These are phyloP conservation scores for Alternaria sp. DNA, from an alignment of 2,329 filamentous ascomycete species.

Conservation along the genomic window DNA sequence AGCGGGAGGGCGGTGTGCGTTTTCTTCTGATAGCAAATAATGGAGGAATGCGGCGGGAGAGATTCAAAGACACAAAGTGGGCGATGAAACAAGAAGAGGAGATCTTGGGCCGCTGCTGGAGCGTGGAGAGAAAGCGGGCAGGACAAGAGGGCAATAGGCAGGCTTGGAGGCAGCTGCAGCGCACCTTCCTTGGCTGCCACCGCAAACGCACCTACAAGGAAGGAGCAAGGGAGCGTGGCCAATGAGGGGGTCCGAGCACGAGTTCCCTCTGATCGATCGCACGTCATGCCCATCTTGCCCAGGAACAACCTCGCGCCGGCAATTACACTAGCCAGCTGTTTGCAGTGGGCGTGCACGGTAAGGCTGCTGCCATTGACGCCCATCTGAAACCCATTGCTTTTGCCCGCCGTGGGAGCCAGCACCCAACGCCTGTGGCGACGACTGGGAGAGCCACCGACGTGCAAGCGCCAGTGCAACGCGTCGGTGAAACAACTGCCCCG, in stretches of 20 bases:
- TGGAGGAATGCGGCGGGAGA: neutral
- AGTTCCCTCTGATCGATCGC: slow-evolving; percentile 24
- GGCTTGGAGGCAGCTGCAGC: slow-evolving; percentile 7
- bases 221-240: slow-evolving; percentile 29
- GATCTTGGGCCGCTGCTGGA: neutral
- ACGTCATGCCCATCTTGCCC: slow-evolving; percentile 23
- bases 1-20: slow-evolving; percentile 14
- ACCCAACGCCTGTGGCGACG: slow-evolving; percentile 6
- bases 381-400: slow-evolving; percentile 15
- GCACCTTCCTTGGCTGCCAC: slow-evolving; percentile 19
- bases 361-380: slow-evolving; percentile 22
- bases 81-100: neutral
- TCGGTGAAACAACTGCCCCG: slow-evolving; percentile 19
- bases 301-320: slow-evolving; percentile 27
- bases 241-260: slow-evolving; percentile 26
- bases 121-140: slow-evolving; percentile 6
- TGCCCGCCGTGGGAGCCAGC: neutral
- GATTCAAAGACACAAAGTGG: neutral
- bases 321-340: slow-evolving; percentile 31
- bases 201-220: slow-evolving; percentile 29
- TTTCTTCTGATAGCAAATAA: slow-evolving; percentile 4
- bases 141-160: neutral
- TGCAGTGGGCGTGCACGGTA: slow-evolving; percentile 16
- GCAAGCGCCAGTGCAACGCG: slow-evolving; percentile 17
- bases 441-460: neutral